Evolutionary conservation across 352 stramenopile species (phyloP).

Genomic region (Pythium scleroteichum): DNA sequence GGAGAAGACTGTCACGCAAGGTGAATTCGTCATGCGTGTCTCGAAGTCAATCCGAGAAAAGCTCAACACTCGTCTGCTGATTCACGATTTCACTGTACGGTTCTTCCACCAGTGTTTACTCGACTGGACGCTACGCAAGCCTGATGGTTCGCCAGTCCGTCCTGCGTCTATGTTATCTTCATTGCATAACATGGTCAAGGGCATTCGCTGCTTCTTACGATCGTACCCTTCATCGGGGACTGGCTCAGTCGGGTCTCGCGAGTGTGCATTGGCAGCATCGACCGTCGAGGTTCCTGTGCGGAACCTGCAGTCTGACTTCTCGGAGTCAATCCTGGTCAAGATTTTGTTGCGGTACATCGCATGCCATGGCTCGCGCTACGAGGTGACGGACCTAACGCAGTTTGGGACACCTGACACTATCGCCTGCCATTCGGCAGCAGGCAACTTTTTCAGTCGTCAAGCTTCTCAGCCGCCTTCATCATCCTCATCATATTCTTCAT

Average conservation of each 20-base stretch:
- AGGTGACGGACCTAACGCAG: constrained; percentile 81
- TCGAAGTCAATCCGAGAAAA: constrained; percentile 47
- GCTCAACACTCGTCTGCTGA: constrained; percentile 57
- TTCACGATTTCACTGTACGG: constrained; percentile 77
- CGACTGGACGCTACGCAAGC: constrained; percentile 39
- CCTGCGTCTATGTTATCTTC: constrained; percentile 17
- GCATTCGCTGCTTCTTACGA: constrained; percentile 70
- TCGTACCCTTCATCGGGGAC: constrained; percentile 40
- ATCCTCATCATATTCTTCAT: not conserved
- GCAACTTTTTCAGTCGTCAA: constrained; percentile 79
- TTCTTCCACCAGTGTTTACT: constrained; percentile 75
- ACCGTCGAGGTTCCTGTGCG: constrained; percentile 58
- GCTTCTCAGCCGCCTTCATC: not conserved
- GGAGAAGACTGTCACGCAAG: not conserved
- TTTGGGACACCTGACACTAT: constrained; percentile 84
- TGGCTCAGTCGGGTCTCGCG: constrained; percentile 28
- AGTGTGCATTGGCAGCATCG: constrained; percentile 53
- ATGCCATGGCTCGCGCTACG: constrained; percentile 79
- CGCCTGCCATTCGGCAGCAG: constrained; percentile 71
- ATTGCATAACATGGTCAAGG: constrained; percentile 82
- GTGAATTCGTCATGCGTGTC: constrained; percentile 43
- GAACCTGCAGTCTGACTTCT: constrained; percentile 69
- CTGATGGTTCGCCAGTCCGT: not conserved
- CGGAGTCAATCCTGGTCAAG: constrained; percentile 70
- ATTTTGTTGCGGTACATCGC: constrained; percentile 85